These are phyloP conservation scores for Mitragyna speciosa DNA, from an alignment of 257 asterid species.

Conservation along the genomic window DNA sequence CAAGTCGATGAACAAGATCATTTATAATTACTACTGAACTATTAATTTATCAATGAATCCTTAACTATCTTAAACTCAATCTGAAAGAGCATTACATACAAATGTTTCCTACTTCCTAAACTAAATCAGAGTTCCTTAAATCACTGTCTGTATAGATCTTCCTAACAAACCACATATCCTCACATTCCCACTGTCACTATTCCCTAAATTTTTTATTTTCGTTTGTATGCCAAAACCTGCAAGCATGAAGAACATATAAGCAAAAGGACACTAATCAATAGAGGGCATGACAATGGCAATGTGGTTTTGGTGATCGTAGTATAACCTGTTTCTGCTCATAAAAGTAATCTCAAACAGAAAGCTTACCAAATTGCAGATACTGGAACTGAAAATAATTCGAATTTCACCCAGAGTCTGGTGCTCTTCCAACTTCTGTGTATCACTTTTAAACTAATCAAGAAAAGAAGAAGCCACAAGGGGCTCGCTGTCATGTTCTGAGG, in stretches of 20 bases:
- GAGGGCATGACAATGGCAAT: neutral
- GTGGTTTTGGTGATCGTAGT: neutral
- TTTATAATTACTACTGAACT: neutral
- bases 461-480: conserved; percentile 15
- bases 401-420: conserved; percentile 73
- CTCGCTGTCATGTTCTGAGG: conserved; percentile 31
- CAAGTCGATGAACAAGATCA: neutral
- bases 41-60: neutral
- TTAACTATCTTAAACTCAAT: neutral
- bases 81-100: neutral
- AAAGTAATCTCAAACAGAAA: neutral
- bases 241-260: conserved; percentile 12
- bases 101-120: neutral
- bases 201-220: conserved; percentile 31
- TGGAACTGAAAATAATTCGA: conserved; percentile 44
- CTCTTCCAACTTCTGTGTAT: conserved; percentile 53
- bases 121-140: conserved; percentile 13
- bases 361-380: conserved; percentile 71
- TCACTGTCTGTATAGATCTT: conserved; percentile 23
- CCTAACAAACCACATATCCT: neutral
- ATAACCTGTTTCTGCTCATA: neutral
- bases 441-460: conserved; percentile 41
- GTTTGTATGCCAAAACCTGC: conserved; percentile 73
- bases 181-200: too few relatives aligned
- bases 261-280: conserved; percentile 11